Conservation (phyloP, 1,139 yeast genomes). For the Pichia cactophila region DNA sequence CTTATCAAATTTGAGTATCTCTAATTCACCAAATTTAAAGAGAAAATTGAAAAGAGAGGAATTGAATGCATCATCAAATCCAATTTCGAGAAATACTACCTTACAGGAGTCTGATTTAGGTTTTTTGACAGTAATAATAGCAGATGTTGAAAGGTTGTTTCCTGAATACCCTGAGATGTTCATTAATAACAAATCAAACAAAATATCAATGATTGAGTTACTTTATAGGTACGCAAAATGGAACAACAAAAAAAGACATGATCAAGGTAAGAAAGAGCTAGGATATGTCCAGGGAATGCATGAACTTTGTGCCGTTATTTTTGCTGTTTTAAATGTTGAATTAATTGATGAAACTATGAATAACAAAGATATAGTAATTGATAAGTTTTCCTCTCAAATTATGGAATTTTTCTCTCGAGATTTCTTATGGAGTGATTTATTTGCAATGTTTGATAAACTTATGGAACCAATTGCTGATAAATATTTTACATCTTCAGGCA, state of each 20-base stretch:
- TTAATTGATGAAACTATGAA: constrained; percentile 1
- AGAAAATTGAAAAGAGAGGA: not conserved
- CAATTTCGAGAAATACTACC: constrained; percentile 1
- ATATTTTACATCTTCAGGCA: constrained; percentile 31
- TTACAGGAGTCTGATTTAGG: constrained; percentile 22
- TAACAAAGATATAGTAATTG: too few species aligned
- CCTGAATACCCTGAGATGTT: constrained; percentile 50
- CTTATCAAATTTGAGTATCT: constrained; percentile 5
- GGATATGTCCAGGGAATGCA: constrained; percentile 68
- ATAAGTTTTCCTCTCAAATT: constrained; percentile 10
- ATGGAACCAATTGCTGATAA: constrained; percentile 34
- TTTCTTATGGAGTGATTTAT: constrained; percentile 40
- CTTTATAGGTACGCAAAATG: constrained; percentile 45
- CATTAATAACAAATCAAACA: constrained; percentile 29
- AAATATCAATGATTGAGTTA: constrained; percentile 42
- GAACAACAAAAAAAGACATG: constrained; percentile 30
- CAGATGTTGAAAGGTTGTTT: constrained; percentile 57
- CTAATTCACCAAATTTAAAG: constrained; percentile 1
- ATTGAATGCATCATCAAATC: constrained; percentile 1
- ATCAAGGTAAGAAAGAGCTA: constrained; percentile 16
- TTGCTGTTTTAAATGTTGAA: constrained; percentile 26
- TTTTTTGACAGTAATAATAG: constrained; percentile 41
- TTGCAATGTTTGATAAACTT: constrained; percentile 39
- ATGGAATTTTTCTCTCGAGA: constrained; percentile 34
- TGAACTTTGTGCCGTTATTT: constrained; percentile 57